These are phyloP conservation scores for Trichocomaceae sp. DNA, from an alignment of 2,329 filamentous ascomycete species.

Conservation along the genomic window DNA sequence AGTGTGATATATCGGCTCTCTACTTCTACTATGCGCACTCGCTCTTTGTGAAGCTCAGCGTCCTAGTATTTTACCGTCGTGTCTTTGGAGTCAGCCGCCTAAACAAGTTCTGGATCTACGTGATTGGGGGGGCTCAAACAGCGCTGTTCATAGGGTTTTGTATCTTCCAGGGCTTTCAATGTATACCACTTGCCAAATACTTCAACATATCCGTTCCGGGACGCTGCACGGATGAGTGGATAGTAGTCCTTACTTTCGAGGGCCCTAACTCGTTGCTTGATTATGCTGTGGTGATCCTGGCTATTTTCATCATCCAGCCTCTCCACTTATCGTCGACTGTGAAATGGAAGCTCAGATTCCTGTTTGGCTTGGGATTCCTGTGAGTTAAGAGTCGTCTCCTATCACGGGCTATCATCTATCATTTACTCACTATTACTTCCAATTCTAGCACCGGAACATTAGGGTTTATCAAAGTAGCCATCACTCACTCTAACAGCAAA, in stretches of 20 bases:
- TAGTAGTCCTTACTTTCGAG: not conserved
- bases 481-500: not conserved
- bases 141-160: not conserved
- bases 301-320: not conserved
- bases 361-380: not conserved
- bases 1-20: not conserved
- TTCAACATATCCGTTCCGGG: not conserved
- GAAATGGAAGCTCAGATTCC: not conserved
- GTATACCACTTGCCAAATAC: not conserved
- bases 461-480: not conserved
- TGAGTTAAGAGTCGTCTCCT: not conserved
- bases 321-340: not conserved
- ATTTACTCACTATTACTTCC: not conserved
- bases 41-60: not conserved
- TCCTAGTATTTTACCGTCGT: not conserved
- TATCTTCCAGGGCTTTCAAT: not conserved
- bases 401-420: not conserved
- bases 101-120: not conserved
- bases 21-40: not conserved
- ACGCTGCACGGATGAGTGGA: not conserved
- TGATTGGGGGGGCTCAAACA: not conserved
- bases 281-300: not conserved
- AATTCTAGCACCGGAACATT: not conserved
- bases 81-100: not conserved
- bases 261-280: not conserved